phyloP scores from a whole-genome alignment of 176 grass and related monocot genomes.

The Poa annua region DNA sequence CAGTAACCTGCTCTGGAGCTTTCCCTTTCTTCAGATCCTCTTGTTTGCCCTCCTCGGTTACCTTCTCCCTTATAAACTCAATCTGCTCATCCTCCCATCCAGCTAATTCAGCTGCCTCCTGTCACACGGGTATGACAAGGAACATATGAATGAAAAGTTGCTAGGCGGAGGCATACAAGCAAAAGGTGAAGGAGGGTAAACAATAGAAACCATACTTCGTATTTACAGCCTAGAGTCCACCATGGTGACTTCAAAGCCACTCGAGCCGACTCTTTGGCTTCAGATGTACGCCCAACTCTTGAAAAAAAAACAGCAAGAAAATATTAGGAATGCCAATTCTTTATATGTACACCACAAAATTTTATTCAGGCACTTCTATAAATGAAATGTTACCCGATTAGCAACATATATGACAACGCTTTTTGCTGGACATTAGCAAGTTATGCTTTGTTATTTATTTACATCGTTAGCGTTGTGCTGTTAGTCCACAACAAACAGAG shows the following conservation, averaged over 20 bases:
- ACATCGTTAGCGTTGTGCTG: background rate
- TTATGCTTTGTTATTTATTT: background rate
- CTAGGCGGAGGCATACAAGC: background rate
- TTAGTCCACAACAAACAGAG: background rate
- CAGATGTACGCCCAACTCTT: slow-evolving; percentile 77
- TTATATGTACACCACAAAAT: background rate
- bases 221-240: slow-evolving; percentile 94
- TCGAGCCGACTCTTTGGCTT: slow-evolving; percentile 89
- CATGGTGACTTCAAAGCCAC: slow-evolving; percentile 93
- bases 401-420: background rate
- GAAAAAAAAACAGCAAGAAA: background rate
- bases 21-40: slow-evolving; percentile 97
- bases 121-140: background rate
- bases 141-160: background rate
- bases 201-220: slow-evolving; percentile 61
- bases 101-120: slow-evolving; percentile 94
- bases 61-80: slow-evolving; percentile 90
- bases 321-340: background rate
- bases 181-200: background rate
- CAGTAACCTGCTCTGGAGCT: slow-evolving; percentile 71
- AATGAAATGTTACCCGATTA: background rate
- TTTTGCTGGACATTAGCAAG: background rate
- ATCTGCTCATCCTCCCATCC: slow-evolving; percentile 98
- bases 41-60: slow-evolving; percentile 73
- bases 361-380: background rate